These are phyloP conservation scores for Coemansia sp. DNA, from an alignment of 192 early-diverging fungal genomes.

Conservation along the genomic window DNA sequence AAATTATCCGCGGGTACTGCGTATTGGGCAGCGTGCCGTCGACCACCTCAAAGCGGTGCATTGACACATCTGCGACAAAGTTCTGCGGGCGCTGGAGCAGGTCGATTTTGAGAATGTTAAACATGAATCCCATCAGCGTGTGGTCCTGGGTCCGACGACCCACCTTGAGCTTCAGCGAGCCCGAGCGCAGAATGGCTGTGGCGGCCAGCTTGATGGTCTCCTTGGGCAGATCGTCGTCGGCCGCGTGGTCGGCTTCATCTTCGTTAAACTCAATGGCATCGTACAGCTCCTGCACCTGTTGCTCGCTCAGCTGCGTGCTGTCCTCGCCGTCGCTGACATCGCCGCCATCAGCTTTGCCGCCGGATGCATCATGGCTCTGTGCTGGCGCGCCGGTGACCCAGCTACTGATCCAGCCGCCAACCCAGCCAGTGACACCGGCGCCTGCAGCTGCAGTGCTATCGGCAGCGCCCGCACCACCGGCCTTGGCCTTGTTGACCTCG, in stretches of 20 bases:
- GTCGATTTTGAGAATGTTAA: slow-evolving; percentile 38
- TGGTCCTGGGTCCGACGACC: slow-evolving; percentile 42
- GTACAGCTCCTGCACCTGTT: slow-evolving; percentile 85
- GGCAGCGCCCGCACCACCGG: background rate
- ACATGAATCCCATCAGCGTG: slow-evolving; percentile 49
- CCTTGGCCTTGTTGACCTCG: slow-evolving; percentile 10
- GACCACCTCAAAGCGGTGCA: slow-evolving; percentile 50
- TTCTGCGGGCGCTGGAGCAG: slow-evolving; percentile 44
- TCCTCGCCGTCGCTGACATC: slow-evolving; percentile 2
- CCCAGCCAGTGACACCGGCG: slow-evolving; percentile 45
- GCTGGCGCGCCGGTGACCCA: slow-evolving; percentile 29
- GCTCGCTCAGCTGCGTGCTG: slow-evolving; percentile 62
- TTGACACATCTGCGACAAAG: slow-evolving; percentile 42
- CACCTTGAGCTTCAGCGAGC: slow-evolving; percentile 74
- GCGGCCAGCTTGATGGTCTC: slow-evolving; percentile 61
- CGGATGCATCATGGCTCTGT: background rate
- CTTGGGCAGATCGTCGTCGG: slow-evolving; percentile 32
- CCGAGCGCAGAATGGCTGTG: slow-evolving; percentile 65
- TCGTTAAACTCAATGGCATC: slow-evolving; percentile 95
- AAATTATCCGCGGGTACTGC: slow-evolving; percentile 50
- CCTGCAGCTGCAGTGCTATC: slow-evolving; percentile 1
- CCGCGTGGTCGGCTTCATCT: slow-evolving; percentile 50
- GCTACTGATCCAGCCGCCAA: slow-evolving; percentile 50
- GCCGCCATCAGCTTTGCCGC: background rate
- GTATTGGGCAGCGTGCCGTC: slow-evolving; percentile 50